Evolutionary conservation across 805 yeast species (phyloP), one percentile per base, ranked within the genome.

Genomic region (Pichia gijzeniarum): DNA sequence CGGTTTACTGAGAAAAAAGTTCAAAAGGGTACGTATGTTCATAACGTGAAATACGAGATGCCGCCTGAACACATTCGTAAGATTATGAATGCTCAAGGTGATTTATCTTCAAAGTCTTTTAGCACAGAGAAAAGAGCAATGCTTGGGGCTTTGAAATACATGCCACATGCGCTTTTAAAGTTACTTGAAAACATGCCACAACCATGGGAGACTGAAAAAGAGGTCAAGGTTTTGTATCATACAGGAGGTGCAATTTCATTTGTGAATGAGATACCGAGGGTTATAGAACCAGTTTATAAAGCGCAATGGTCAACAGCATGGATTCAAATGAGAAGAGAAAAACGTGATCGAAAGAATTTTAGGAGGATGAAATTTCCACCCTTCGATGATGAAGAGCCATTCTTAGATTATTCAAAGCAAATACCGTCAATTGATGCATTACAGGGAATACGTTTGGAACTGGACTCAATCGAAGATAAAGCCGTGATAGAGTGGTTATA

Each of bases 281-380:
- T 93, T 4, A 83, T 88, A 16, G 95, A 86, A 57, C 96, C 97
- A 0, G 82, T 89, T 1, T 93, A 86, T 60, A 75, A 74, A 7
- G 95, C 99, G 0, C 97, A 90, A 62, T 93, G 99, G 99, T 90
- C 96, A 1, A 73, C 95, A 1, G 74, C 79, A 70, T 93, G 98
- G 98, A 67, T 77, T 13, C 80, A 81, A 66, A 93, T 93, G 99
- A 77, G 97, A 56, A 73, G 91, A 40, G 98, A 93, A 60, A 93
- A 93, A 62, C 76, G 95, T 47, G 98, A 90, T 60, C 74, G 98
- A 54, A 70, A 79, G 30, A 95, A 86, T 59, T 91, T 93, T 65
- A 85, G 87, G 57, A 76, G 99, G 53, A 82, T 93, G 86, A 74
- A 88, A 46, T 85, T 93, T 54, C 99, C 99, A 1, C 90, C 95